Base-by-base conservation (phyloP, 2,329 filamentous ascomycete genomes). In the Sarocladiaceae sp. region DNA sequence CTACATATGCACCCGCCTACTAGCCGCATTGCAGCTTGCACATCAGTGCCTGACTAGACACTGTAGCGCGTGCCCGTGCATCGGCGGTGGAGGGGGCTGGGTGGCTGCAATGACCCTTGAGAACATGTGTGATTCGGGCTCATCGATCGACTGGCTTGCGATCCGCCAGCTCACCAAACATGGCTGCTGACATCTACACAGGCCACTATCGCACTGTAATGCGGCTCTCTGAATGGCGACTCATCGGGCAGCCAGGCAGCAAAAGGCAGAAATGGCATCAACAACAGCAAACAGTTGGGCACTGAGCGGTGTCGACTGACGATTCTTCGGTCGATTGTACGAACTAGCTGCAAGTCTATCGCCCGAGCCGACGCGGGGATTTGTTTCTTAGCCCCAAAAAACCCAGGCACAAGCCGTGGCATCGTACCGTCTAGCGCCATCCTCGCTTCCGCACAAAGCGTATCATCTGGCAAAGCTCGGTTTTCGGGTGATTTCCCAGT, bases 121-220 rank as follows among this genome's bases (percentile, higher is more conserved):
- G n/a, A 3, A 44, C 4, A 25, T 26, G 26, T 48, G 44, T 48
- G 44, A 33, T 22, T 17, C 26, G 3, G 25, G 10, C n/a, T 31
- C 22, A 17, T 23, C 28, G 20, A 48, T 18, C n/a, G 44, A 48
- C 44, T 48, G 44, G 44, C 44, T 33, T 48, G 10, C n/a, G 33
- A n/a, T 18, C 23, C 12, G 44, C 44, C 44, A 48, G 20, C 44
- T 48, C 44, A 48, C 44, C 44, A 26, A 28, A 48, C 44, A 29
- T 31, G 44, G 44, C 44, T 48, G 44, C 44, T 33, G 44, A 48
- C 44, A 31, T 26, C 35, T 17, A n/a, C 11, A 26, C n/a, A 26
- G 26, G 17, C n/a, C 22, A 28, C 23, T 5, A 17, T 46, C 40
- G 17, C 10, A 37, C 37, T 20, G 8, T 20, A 6, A 22, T n/a